Evolutionary conservation across 2,329 filamentous ascomycete species (phyloP).

Genomic region (Aspergillus transmontanensis): DNA sequence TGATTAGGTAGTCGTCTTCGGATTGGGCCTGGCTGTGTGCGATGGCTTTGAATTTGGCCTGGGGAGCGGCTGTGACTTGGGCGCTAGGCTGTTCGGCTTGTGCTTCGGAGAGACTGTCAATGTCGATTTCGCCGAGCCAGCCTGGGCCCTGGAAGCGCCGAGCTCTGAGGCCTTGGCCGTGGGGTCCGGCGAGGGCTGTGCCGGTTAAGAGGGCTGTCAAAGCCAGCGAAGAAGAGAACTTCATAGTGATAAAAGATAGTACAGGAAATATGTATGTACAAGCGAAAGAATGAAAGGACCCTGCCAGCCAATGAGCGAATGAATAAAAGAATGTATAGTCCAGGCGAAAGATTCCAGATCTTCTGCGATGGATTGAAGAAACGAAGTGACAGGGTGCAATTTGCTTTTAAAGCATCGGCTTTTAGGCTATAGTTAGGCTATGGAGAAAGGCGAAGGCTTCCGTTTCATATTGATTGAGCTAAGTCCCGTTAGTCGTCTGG

Average conservation of each 20-base stretch:
- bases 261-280: background rate
- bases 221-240: conserved; percentile 6
- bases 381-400: too few species aligned
- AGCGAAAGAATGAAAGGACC: background rate
- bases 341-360: conserved; percentile 4
- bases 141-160: background rate
- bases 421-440: background rate
- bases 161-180: conserved; percentile 2
- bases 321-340: background rate
- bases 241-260: conserved; percentile 2
- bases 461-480: background rate
- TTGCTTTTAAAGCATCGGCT: background rate
- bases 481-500: background rate
- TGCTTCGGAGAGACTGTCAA: background rate
- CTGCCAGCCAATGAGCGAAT: background rate
- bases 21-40: background rate
- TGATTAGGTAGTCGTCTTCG: conserved; percentile 3
- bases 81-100: background rate
- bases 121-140: background rate
- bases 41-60: background rate
- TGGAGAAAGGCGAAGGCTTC: background rate
- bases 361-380: background rate
- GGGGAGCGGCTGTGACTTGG: background rate
- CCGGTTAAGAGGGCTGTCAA: conserved; percentile 7
- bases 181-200: conserved; percentile 5